A percentile compares a stretch with the other conserved stretches of the same genome.
Conservation (phyloP, 768 basidiomycete genomes). For the Russula brevipes region DNA sequence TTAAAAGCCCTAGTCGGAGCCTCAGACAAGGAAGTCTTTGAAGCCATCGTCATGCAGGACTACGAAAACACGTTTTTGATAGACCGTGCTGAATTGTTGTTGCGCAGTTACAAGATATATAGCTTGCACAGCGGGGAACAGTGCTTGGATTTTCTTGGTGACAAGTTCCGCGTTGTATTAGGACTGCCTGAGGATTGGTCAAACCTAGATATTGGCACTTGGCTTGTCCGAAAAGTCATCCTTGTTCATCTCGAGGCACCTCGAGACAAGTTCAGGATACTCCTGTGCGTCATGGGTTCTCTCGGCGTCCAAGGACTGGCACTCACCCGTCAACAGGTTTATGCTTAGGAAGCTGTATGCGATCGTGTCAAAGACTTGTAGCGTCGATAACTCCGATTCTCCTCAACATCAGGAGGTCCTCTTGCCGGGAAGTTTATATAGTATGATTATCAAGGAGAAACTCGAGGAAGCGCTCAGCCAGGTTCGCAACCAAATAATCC, state of each 20-base stretch:
- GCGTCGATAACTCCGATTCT: slow-evolving; percentile 95
- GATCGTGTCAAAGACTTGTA: slow-evolving; percentile 83
- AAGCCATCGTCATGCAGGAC: slow-evolving; percentile 94
- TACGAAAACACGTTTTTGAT: slow-evolving; percentile 96
- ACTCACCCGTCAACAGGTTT: slow-evolving; percentile 49
- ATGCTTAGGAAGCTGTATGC: slow-evolving; percentile 96
- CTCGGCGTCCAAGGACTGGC: neutral
- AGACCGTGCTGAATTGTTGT: slow-evolving; percentile 89
- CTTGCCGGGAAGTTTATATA: slow-evolving; percentile 86
- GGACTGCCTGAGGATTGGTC: slow-evolving; percentile 91
- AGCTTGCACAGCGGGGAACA: slow-evolving; percentile 81
- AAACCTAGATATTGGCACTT: slow-evolving; percentile 72
- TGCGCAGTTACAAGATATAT: slow-evolving; percentile 94
- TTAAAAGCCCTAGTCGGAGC: slow-evolving; percentile 89
- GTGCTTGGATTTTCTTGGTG: slow-evolving; percentile 91
- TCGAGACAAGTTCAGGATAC: slow-evolving; percentile 91
- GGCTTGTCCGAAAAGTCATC: slow-evolving; percentile 78
- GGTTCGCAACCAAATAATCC: slow-evolving; percentile 60
- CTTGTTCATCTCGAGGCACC: slow-evolving; percentile 85
- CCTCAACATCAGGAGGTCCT: slow-evolving; percentile 98
- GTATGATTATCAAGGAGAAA: slow-evolving; percentile 97
- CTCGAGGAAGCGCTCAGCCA: slow-evolving; percentile 83
- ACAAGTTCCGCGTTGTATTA: slow-evolving; percentile 92
- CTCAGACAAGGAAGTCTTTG: slow-evolving; percentile 94
- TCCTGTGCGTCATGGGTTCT: slow-evolving; percentile 57